Base-by-base conservation (phyloP, 129 eudicot species). In the Chrysanthemum seticuspe region DNA sequence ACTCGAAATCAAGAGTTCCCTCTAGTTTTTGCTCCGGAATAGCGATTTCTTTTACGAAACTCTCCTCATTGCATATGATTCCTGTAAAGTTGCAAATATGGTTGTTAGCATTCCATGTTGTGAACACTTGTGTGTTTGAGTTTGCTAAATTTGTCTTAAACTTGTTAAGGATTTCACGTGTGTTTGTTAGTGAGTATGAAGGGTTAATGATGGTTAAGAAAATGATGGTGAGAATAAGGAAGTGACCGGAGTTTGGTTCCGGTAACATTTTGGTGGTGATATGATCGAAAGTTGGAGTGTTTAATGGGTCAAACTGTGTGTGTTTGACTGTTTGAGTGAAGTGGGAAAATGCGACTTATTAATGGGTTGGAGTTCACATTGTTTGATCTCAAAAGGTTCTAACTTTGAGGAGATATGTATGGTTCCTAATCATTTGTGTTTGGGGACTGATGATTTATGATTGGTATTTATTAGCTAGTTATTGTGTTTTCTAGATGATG, bases 81-180 rank as follows among this genome's bases (percentile, higher is more conserved):
- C 90, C 94, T 25, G 88, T 80, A 79, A 88, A 88, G 79, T 80
- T 88, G 65, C 90, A 88, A 15, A 77, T 29, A 1, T 70, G 40
- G 65, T 72, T 83, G 7, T 72, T 36, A 2, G 51, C 40, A 12
- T 65, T 71, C 94, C 94, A 88, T 13, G 90, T 56, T 65, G 79
- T 61, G 19, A 88, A 76, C 52, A 51, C 76, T 10, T 11, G 47
- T 16, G 79, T 45, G 60, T 9, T 80, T 48, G 89, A 70, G 6
- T 27, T 47, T 59, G 49, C 21, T 49, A 88, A 80, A 36, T 74
- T 29, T 21, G 85, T 53, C 55, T 83, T 88, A 71, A 88, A 59
- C 23, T 80, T 76, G 67, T 78, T 80, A 62, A 88, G 94, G 45
- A 62, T 25, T 62, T 85, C 81, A 49, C 13, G 71, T 29, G 79